A percentile compares a stretch with the other conserved stretches of the same genome.
These are phyloP conservation scores for Crithidia brevicula DNA, from an alignment of 208 protist species.

Conservation along the genomic window DNA sequence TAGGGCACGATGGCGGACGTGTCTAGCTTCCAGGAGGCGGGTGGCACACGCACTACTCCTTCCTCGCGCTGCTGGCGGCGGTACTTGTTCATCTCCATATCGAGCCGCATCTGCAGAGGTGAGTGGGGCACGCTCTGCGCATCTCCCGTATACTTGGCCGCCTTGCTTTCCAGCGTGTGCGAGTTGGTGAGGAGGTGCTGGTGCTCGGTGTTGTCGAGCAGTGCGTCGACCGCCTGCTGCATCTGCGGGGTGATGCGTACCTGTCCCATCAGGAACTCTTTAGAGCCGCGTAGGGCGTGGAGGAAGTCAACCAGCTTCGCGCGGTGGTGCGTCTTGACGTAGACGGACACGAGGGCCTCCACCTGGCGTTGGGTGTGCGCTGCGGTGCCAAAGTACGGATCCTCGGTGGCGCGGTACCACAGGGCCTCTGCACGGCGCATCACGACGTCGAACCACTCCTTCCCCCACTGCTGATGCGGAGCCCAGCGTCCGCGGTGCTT, in stretches of 20 bases:
- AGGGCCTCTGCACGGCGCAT: constrained; percentile 86
- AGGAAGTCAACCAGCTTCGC: constrained; percentile 88
- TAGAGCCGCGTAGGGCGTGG: constrained; percentile 68
- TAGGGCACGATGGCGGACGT: constrained; percentile 82
- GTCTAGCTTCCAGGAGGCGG: constrained; percentile 72
- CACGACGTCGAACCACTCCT: constrained; percentile 89
- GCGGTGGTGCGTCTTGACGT: constrained; percentile 77
- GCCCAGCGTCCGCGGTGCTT: constrained; percentile 87
- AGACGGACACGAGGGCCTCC: constrained; percentile 76
- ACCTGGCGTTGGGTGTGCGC: constrained; percentile 87
- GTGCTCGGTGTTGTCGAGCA: constrained; percentile 85
- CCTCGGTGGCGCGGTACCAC: constrained; percentile 87
- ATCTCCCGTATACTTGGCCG: constrained; percentile 71
- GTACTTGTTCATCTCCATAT: constrained; percentile 84
- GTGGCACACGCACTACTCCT: constrained; percentile 88
- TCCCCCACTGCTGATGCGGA: constrained; percentile 84
- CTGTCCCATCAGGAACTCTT: constrained; percentile 69
- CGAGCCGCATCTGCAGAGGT: constrained; percentile 84
- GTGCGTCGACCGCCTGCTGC: constrained; percentile 54
- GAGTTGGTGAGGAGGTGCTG: constrained; percentile 88
- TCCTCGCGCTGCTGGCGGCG: constrained; percentile 86
- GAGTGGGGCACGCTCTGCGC: constrained; percentile 75
- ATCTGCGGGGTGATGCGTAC: constrained; percentile 67
- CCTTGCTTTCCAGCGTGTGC: constrained; percentile 56
- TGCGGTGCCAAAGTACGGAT: constrained; percentile 82